These are phyloP conservation scores for Globisporangium abappressorium DNA, from an alignment of 352 stramenopile species.

Conservation along the genomic window DNA sequence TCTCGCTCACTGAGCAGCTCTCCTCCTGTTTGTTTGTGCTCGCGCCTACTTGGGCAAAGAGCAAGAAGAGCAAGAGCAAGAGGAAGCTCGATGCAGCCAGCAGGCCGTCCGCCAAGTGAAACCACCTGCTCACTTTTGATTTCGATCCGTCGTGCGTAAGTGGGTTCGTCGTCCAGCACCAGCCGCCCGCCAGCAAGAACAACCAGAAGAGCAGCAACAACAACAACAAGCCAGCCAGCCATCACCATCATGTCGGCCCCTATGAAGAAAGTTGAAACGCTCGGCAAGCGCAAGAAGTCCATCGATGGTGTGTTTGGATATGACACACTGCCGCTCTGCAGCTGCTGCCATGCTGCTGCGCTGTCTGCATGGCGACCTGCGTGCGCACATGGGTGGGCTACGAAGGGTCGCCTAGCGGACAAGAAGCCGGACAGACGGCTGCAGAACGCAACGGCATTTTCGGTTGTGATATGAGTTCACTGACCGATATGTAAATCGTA, in stretches of 20 bases:
- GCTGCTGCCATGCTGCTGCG: background rate
- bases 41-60: background rate
- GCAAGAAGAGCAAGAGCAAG: background rate
- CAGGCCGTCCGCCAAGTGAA: conserved; percentile 4
- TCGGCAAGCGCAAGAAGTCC: conserved; percentile 88
- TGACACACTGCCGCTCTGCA: background rate
- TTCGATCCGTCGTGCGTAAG: conserved; percentile 21
- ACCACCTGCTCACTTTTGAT: conserved; percentile 15
- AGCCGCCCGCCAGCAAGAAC: background rate
- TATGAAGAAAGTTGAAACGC: conserved; percentile 82
- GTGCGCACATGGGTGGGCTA: background rate
- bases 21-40: background rate
- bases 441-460: background rate
- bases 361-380: background rate
- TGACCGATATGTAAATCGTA: background rate
- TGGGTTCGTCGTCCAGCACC: conserved; percentile 9
- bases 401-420: background rate
- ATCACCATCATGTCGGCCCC: conserved; percentile 21
- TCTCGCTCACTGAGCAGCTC: background rate
- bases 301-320: conserved; percentile 57
- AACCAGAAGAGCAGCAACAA: background rate
- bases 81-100: background rate
- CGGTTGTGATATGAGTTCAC: background rate
- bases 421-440: background rate
- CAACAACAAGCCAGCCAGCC: conserved; percentile 8